Evolutionary conservation across 495 filamentous ascomycete species (phyloP).

Genomic region (Xylaria flabelliformis): DNA sequence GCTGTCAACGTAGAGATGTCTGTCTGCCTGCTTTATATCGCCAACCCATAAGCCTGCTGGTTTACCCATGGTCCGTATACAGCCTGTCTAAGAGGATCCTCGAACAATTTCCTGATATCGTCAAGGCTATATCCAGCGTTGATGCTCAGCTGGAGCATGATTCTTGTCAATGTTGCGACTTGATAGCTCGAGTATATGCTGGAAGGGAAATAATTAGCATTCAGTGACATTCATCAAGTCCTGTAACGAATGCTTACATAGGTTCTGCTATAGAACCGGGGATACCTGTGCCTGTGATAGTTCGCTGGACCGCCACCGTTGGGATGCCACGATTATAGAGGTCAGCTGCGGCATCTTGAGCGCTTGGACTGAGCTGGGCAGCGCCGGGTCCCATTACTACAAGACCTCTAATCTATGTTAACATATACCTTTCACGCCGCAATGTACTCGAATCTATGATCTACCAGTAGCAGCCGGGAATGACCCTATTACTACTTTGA

Average conservation of each 20-base stretch:
- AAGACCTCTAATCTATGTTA: conserved; percentile 25
- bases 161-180: conserved; percentile 40
- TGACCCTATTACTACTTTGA: not conserved
- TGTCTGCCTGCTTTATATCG: not conserved
- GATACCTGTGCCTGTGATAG: not conserved
- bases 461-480: not conserved
- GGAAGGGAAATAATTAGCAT: not conserved
- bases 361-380: conserved; percentile 30
- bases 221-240: not conserved
- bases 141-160: conserved; percentile 45
- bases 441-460: not conserved
- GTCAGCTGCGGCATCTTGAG: conserved; percentile 25
- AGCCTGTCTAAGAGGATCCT: conserved; percentile 32
- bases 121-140: conserved; percentile 36
- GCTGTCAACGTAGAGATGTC: not conserved
- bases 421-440: not conserved
- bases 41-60: conserved; percentile 15
- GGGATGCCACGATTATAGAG: conserved; percentile 33
- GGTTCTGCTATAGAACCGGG: not conserved
- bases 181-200: conserved; percentile 40
- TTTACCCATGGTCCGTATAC: conserved; percentile 28
- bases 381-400: conserved; percentile 36
- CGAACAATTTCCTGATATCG: conserved; percentile 35
- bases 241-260: not conserved
- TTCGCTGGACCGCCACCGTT: conserved; percentile 35